Conservation (phyloP, 805 yeast species). For the Clavispora phyllophila region DNA sequence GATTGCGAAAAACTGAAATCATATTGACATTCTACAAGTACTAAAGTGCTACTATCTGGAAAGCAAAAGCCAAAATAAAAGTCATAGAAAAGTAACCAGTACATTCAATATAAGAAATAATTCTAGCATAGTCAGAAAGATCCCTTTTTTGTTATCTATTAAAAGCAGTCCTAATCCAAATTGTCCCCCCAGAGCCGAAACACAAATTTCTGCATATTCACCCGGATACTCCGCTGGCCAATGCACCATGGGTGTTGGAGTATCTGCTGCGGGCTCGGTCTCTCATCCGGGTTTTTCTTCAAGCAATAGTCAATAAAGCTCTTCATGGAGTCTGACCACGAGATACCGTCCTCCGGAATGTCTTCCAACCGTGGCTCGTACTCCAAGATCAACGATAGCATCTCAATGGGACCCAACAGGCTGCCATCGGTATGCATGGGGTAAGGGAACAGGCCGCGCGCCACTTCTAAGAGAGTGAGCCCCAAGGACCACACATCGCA, state of each 20-base stretch:
- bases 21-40: too few species aligned
- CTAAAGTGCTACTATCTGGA: too few species aligned
- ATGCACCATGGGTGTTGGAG: conserved; percentile 88
- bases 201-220: conserved; percentile 84
- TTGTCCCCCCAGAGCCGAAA: conserved; percentile 57
- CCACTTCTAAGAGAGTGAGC: conserved; percentile 85
- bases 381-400: conserved; percentile 73
- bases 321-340: conserved; percentile 80
- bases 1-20: neutral
- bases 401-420: conserved; percentile 68
- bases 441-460: conserved; percentile 87
- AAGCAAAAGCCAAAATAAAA: too few species aligned
- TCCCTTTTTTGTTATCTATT: neutral
- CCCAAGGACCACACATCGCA: conserved; percentile 98
- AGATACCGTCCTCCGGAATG: conserved; percentile 66
- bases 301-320: conserved; percentile 78
- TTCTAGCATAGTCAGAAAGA: too few species aligned
- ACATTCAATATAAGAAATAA: too few species aligned
- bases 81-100: too few species aligned
- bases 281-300: conserved; percentile 67
- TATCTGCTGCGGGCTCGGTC: conserved; percentile 95
- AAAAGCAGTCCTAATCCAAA: conserved; percentile 1
- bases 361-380: conserved; percentile 78
- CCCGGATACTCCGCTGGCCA: conserved; percentile 66
- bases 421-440: conserved; percentile 28